Evolutionary conservation across 257 asterid genomes (phyloP), one percentile per base, ranked within the genome.

Genomic region (Knoxia roxburghii): DNA sequence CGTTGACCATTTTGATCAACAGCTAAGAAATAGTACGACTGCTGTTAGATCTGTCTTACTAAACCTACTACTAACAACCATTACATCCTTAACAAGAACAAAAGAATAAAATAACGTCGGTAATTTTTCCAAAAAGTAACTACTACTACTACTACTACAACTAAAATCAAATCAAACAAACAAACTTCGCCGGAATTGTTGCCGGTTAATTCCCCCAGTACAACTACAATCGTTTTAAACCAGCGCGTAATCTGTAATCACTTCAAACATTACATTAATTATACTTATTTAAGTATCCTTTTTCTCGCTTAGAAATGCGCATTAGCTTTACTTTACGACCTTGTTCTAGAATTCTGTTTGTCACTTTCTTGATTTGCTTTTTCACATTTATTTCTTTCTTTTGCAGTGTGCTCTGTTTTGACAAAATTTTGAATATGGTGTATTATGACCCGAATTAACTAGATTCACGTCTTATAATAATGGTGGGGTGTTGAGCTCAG

Each of bases 401-500:
- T 9, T n/a, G n/a, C n/a, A n/a, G n/a, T n/a, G n/a, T n/a, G 23
- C 12, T 18, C 6, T 20, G 15, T 37, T 33, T 33, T 2, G 5
- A 9, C n/a, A n/a, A n/a, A n/a, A n/a, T n/a, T n/a, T n/a, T n/a
- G n/a, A n/a, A n/a, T n/a, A n/a, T n/a, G n/a, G n/a, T n/a, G n/a
- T n/a, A n/a, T n/a, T n/a, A n/a, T n/a, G n/a, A n/a, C n/a, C n/a
- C n/a, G n/a, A n/a, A n/a, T n/a, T n/a, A n/a, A n/a, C n/a, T n/a
- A n/a, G n/a, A n/a, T n/a, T n/a, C n/a, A n/a, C n/a, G n/a, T n/a
- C n/a, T n/a, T n/a, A n/a, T n/a, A n/a, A n/a, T n/a, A n/a, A n/a
- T n/a, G n/a, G n/a, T n/a, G n/a, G n/a, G n/a, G 1, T 27, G 15
- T 59, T 76, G 85, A 76, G 81, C 84, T 73, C 71, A 64, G 32